Conservation (phyloP, 140 eudicot genomes). For the Cichorium intybus region DNA sequence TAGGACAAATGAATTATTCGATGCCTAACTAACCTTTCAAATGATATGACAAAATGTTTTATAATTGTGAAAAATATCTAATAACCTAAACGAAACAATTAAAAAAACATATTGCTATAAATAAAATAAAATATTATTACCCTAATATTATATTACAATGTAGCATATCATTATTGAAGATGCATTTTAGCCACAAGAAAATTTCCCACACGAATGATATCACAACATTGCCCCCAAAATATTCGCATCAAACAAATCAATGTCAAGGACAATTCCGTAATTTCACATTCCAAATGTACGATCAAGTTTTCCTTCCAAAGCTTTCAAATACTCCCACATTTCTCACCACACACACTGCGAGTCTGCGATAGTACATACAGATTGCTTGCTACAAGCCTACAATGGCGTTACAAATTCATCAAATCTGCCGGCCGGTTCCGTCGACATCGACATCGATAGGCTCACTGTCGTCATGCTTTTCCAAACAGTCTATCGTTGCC, state of each 20-base stretch:
- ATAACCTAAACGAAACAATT: too few species aligned
- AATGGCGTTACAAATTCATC: constrained; percentile 31
- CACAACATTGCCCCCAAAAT: constrained; percentile 11
- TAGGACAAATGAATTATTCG: too few species aligned
- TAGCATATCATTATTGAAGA: background rate
- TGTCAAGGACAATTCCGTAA: constrained; percentile 15
- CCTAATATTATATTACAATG: background rate
- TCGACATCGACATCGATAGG: constrained; percentile 1
- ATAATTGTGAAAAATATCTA: too few species aligned
- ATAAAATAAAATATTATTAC: too few species aligned
- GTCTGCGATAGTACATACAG: background rate
- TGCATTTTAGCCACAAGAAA: constrained; percentile 13
- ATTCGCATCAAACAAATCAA: constrained; percentile 24
- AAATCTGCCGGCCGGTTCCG: constrained; percentile 18
- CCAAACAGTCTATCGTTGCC: constrained; percentile 14
- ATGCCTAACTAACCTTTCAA: too few species aligned
- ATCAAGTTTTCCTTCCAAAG: constrained; percentile 15
- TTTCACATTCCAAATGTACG: constrained; percentile 7
- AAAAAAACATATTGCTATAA: too few species aligned
- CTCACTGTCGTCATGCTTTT: constrained; percentile 2
- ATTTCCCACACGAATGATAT: background rate
- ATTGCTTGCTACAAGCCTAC: background rate
- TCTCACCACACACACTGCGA: constrained; percentile 18
- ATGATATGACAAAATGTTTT: too few species aligned
- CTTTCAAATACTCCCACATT: constrained; percentile 8